Conservation (phyloP, 441 rosid species). For the Flueggea neowawraea region DNA sequence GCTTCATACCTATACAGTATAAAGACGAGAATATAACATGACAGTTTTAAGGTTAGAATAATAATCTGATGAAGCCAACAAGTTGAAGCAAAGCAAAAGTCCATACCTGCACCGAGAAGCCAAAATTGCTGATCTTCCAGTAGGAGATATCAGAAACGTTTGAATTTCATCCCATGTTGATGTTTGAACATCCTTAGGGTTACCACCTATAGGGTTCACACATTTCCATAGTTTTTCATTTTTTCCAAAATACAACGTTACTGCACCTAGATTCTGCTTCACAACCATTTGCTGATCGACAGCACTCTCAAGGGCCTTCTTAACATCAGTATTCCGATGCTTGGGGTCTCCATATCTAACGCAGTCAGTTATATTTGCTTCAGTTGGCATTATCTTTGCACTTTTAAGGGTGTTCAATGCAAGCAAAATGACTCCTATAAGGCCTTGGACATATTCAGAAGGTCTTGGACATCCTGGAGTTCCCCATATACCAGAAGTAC, state of each 20-base stretch:
- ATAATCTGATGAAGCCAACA: neutral
- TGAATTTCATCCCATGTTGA: constrained; percentile 32
- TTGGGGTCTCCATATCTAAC: constrained; percentile 40
- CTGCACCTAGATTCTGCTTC: constrained; percentile 31
- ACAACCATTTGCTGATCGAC: constrained; percentile 41
- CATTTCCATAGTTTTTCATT: constrained; percentile 43
- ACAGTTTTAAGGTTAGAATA: constrained; percentile 7
- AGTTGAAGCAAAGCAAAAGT: neutral
- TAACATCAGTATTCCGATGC: constrained; percentile 25
- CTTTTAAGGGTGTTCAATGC: constrained; percentile 37
- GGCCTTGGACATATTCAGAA: constrained; percentile 31
- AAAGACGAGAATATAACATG: neutral
- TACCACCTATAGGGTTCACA: constrained; percentile 38
- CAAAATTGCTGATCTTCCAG: constrained; percentile 37
- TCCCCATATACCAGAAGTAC: constrained; percentile 27
- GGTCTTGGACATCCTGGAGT: constrained; percentile 32
- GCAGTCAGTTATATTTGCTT: constrained; percentile 40
- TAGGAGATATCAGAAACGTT: constrained; percentile 29
- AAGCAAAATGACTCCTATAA: constrained; percentile 37
- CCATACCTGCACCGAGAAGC: constrained; percentile 45
- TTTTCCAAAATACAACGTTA: constrained; percentile 37
- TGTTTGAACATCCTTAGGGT: constrained; percentile 30
- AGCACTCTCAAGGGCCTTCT: constrained; percentile 38
- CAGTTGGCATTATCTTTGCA: constrained; percentile 42
- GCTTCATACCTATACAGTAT: constrained; percentile 39